These are phyloP conservation scores for Exobasidium cylindrosporum DNA, from an alignment of 1,284 basidiomycete species.

Conservation along the genomic window DNA sequence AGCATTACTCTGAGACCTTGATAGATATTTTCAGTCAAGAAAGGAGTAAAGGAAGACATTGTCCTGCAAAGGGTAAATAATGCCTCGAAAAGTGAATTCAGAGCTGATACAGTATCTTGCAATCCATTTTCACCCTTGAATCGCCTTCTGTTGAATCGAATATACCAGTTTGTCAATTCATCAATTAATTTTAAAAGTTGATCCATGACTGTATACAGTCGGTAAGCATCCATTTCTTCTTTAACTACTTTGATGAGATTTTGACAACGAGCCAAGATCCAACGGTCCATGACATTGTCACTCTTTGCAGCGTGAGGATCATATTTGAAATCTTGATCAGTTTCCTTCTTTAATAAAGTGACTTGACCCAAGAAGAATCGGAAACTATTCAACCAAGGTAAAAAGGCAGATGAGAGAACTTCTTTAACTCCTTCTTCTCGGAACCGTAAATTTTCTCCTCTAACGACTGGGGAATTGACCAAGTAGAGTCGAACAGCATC, in stretches of 20 bases:
- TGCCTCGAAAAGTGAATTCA: conserved; percentile 95
- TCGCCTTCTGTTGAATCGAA: conserved; percentile 93
- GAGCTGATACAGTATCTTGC: conserved; percentile 80
- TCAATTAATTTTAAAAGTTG: conserved; percentile 86
- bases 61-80: conserved; percentile 90
- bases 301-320: conserved; percentile 80
- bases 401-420: conserved; percentile 86
- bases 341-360: conserved; percentile 78
- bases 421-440: conserved; percentile 96
- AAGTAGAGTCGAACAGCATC: conserved; percentile 97
- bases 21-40: conserved; percentile 95
- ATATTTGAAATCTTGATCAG: conserved; percentile 77
- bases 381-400: conserved; percentile 99
- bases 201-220: conserved; percentile 98
- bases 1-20: conserved; percentile 84
- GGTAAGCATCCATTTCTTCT: conserved; percentile 92
- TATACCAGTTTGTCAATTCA: conserved; percentile 99
- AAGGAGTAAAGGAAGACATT: conserved; percentile 97
- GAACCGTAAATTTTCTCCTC: conserved; percentile 96
- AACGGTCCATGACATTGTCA: conserved; percentile 94
- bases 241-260: conserved; percentile 87
- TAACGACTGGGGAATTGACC: conserved; percentile 97
- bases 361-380: conserved; percentile 99
- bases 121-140: conserved; percentile 92
- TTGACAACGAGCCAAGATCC: conserved; percentile 96